Evolutionary conservation across 176 grass and related monocot genomes (phyloP).

Genomic region (Elymus sibiricus): DNA sequence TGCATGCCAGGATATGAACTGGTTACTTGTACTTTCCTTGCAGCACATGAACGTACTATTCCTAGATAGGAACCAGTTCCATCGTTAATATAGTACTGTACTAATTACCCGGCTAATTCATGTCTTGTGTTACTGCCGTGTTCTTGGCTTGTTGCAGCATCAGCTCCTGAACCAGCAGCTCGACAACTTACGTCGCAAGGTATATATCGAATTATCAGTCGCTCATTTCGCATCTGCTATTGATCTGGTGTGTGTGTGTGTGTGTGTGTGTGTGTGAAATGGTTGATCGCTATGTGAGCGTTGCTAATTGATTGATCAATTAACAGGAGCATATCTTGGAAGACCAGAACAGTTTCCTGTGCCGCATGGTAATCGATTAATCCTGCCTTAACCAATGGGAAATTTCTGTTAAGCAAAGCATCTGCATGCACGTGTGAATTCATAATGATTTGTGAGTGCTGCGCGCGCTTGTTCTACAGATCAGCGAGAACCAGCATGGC

Average conservation of each 20-base stretch:
- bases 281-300: background rate
- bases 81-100: background rate
- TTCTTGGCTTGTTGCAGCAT: conserved; percentile 45
- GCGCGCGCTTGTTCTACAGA: background rate
- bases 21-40: background rate
- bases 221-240: background rate
- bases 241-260: background rate
- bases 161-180: conserved; percentile 76
- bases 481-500: conserved; percentile 50
- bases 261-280: background rate
- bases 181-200: conserved; percentile 86
- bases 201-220: background rate
- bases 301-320: background rate
- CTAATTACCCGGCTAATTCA: background rate
- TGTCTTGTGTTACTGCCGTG: background rate
- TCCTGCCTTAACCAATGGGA: background rate
- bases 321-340: conserved; percentile 81
- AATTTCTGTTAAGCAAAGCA: background rate
- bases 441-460: background rate
- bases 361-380: conserved; percentile 43
- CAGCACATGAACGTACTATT: background rate
- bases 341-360: conserved; percentile 68
- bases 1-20: background rate
- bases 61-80: background rate
- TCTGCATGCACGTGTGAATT: background rate